These are phyloP conservation scores for Cytospora paraplurivora DNA, from an alignment of 2,329 filamentous ascomycete species.

Conservation along the genomic window DNA sequence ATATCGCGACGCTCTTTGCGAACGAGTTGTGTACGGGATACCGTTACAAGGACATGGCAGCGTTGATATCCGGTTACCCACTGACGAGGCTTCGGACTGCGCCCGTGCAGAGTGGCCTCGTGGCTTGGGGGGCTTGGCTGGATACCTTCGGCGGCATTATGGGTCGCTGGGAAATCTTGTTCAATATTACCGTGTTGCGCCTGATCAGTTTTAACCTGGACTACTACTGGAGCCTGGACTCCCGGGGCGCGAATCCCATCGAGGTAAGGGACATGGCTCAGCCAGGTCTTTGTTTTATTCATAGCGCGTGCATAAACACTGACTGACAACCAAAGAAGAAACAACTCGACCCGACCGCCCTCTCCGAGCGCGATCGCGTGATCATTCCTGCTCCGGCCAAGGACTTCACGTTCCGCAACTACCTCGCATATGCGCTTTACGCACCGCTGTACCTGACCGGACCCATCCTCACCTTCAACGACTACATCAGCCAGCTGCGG, in stretches of 20 bases:
- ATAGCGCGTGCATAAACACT: slow-evolving; percentile 45
- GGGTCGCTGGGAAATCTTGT: slow-evolving; percentile 91
- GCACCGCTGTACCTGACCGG: slow-evolving; percentile 91
- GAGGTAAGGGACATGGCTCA: slow-evolving; percentile 67
- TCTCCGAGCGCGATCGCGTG: slow-evolving; percentile 88
- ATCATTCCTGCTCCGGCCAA: slow-evolving; percentile 68
- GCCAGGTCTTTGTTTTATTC: not conserved
- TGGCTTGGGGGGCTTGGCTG: slow-evolving; percentile 69
- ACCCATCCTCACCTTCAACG: slow-evolving; percentile 96
- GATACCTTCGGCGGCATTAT: slow-evolving; percentile 84
- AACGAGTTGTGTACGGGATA: slow-evolving; percentile 87
- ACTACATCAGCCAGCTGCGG: slow-evolving; percentile 86
- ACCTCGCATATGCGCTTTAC: slow-evolving; percentile 86
- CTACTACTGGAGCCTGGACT: slow-evolving; percentile 86
- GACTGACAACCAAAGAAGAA: slow-evolving; percentile 84
- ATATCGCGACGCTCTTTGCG: slow-evolving; percentile 80
- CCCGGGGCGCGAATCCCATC: slow-evolving; percentile 63
- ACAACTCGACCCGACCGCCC: slow-evolving; percentile 81
- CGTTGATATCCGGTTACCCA: slow-evolving; percentile 44
- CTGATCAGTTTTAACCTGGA: slow-evolving; percentile 97
- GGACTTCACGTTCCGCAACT: slow-evolving; percentile 83
- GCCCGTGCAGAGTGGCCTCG: slow-evolving; percentile 41
- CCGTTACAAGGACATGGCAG: slow-evolving; percentile 64
- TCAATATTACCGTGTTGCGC: slow-evolving; percentile 91
- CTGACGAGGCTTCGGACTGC: slow-evolving; percentile 34